These are phyloP conservation scores for Melaleuca quinquenervia DNA, from an alignment of 345 rosid species.

Conservation along the genomic window DNA sequence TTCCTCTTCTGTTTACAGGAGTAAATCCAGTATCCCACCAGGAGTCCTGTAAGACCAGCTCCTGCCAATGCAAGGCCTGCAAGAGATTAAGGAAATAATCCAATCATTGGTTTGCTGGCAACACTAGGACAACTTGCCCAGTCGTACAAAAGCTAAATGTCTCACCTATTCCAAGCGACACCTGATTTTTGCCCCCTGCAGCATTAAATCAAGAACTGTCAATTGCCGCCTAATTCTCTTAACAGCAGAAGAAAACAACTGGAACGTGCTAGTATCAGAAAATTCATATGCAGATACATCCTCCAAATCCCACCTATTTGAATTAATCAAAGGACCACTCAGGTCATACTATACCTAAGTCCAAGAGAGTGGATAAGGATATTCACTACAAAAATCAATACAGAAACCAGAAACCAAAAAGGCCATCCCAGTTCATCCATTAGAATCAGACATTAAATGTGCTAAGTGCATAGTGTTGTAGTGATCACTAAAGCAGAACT, in stretches of 20 bases:
- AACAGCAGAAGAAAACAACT: neutral
- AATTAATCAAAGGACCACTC: neutral
- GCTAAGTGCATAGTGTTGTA: neutral
- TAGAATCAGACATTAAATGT: fast-evolving
- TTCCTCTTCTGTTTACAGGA: conserved; percentile 15
- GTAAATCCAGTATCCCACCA: conserved; percentile 10
- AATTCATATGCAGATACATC: neutral
- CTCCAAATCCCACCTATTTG: neutral
- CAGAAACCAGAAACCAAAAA: fast-evolving
- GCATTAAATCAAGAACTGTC: conserved; percentile 5
- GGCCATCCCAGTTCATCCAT: fast-evolving
- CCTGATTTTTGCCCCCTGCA: conserved; percentile 1
- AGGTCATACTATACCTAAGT: neutral
- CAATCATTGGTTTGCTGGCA: neutral
- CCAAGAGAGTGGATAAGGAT: neutral
- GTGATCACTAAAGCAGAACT: neutral
- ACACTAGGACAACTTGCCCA: neutral
- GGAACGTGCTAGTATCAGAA: neutral
- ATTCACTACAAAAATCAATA: neutral
- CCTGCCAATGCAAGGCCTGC: conserved; percentile 28
- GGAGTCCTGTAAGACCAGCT: conserved; percentile 2
- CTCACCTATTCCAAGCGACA: conserved; percentile 8
- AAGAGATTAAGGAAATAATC: neutral
- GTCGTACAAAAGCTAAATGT: neutral
- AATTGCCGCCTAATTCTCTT: neutral